Conservation (phyloP, 345 rosid genomes). For the thale cress (Arabidopsis thaliana) region DNA sequence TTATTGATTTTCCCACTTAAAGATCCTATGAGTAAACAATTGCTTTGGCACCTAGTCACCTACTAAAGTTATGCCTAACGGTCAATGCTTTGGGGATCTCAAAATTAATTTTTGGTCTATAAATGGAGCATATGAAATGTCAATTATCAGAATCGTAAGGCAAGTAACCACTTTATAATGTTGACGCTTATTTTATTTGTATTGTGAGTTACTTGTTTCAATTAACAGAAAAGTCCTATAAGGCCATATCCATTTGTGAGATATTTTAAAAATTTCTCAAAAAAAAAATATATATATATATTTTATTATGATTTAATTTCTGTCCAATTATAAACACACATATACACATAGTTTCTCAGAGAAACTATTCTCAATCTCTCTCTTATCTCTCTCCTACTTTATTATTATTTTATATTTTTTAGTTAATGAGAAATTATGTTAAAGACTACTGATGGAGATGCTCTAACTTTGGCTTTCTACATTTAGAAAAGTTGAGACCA, state of each 20-base stretch:
- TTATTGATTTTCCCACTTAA: slow-evolving; percentile 25
- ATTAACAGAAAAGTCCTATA: no score
- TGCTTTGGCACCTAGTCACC: slow-evolving; percentile 15
- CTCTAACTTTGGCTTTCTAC: slow-evolving; percentile 1
- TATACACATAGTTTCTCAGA: no score
- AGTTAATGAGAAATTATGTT: no score
- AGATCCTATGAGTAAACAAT: slow-evolving; percentile 14
- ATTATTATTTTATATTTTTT: no score
- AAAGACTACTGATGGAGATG: no score
- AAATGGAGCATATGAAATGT: not conserved
- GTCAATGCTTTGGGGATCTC: slow-evolving; percentile 15
- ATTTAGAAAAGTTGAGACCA: slow-evolving; percentile 3
- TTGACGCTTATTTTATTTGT: not conserved
- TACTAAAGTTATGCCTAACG: slow-evolving; percentile 5
- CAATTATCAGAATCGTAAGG: slow-evolving; percentile 18
- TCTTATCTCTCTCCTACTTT: no score
- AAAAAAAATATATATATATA: no score
- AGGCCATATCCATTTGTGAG: no score
- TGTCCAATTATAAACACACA: no score
- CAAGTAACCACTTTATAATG: slow-evolving; percentile 23
- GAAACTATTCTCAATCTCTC: no score
- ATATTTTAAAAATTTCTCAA: no score
- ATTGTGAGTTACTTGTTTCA: not conserved
- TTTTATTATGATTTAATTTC: no score
- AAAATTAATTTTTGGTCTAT: not conserved